A percentile compares a stretch with the other conserved stretches of the same genome.
phyloP scores from a whole-genome alignment of 78 protist species.

The Dictyostelium firmibasis region DNA sequence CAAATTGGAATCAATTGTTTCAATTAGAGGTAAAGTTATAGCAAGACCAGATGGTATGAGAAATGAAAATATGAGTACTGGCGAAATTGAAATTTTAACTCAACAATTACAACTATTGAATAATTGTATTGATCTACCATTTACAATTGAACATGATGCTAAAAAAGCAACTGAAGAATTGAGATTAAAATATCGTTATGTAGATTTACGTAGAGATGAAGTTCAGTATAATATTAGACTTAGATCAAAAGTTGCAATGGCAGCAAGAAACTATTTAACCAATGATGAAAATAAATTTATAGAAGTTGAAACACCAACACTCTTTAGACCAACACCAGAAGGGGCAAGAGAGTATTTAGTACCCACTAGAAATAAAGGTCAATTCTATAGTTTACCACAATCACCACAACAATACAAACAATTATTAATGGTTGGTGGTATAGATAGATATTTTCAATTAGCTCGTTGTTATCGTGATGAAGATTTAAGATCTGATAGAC shows the following conservation, averaged over 20 bases:
- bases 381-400: conserved; percentile 89
- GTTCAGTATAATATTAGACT: conserved; percentile 74
- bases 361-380: conserved; percentile 80
- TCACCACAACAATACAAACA: conserved; percentile 94
- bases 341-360: conserved; percentile 93
- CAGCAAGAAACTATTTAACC: conserved; percentile 25
- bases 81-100: conserved; percentile 30
- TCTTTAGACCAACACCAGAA: conserved; percentile 91
- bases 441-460: conserved; percentile 92
- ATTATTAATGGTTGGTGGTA: conserved; percentile 90
- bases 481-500: conserved; percentile 90
- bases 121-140: conserved; percentile 42
- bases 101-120: neutral
- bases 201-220: conserved; percentile 83
- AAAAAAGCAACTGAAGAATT: conserved; percentile 39
- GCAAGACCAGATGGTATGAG: conserved; percentile 31
- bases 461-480: conserved; percentile 95
- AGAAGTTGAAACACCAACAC: conserved; percentile 94
- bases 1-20: conserved; percentile 20
- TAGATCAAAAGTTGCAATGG: conserved; percentile 46
- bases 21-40: conserved; percentile 3
- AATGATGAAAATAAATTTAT: conserved; percentile 34
- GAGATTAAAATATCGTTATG: conserved; percentile 82
- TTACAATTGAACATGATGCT: conserved; percentile 54
- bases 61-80: conserved; percentile 24